A percentile compares a stretch with the other conserved stretches of the same genome.
These are phyloP conservation scores for Leucocoprinus leucothites DNA, from an alignment of 768 basidiomycete genomes.

Conservation along the genomic window DNA sequence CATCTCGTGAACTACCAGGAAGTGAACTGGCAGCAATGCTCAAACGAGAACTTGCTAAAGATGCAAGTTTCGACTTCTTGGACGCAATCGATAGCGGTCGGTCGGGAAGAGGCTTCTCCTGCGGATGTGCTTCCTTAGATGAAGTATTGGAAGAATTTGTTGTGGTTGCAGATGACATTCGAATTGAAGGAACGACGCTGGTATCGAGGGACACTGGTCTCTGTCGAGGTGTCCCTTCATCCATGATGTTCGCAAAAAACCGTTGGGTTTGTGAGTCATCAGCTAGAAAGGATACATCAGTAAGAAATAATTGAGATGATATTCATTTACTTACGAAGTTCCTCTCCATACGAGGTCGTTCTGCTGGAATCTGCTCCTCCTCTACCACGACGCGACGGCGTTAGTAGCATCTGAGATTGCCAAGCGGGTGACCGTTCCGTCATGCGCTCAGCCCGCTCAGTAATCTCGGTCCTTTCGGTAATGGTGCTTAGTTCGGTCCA, in stretches of 20 bases:
- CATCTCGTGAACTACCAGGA: conserved; percentile 53
- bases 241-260: conserved; percentile 4
- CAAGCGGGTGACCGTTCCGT: conserved; percentile 55
- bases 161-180: conserved; percentile 10
- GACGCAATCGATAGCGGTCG: conserved; percentile 22
- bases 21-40: conserved; percentile 37
- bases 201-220: background rate
- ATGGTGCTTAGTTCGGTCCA: conserved; percentile 56
- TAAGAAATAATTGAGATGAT: background rate
- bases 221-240: conserved; percentile 4
- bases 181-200: conserved; percentile 35
- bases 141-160: background rate
- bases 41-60: conserved; percentile 63
- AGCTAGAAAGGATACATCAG: background rate
- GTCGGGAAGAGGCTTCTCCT: conserved; percentile 15
- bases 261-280: conserved; percentile 9
- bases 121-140: conserved; percentile 10
- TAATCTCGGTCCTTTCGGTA: conserved; percentile 61
- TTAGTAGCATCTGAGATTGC: conserved; percentile 29
- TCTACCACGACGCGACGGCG: conserved; percentile 4
- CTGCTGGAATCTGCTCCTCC: conserved; percentile 29
- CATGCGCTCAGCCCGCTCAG: conserved; percentile 11
- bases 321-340: conserved; percentile 45
- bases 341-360: conserved; percentile 61
- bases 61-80: conserved; percentile 66